Conservation (phyloP, 2,329 filamentous ascomycete genomes). For the Penicillium janthinellum region DNA sequence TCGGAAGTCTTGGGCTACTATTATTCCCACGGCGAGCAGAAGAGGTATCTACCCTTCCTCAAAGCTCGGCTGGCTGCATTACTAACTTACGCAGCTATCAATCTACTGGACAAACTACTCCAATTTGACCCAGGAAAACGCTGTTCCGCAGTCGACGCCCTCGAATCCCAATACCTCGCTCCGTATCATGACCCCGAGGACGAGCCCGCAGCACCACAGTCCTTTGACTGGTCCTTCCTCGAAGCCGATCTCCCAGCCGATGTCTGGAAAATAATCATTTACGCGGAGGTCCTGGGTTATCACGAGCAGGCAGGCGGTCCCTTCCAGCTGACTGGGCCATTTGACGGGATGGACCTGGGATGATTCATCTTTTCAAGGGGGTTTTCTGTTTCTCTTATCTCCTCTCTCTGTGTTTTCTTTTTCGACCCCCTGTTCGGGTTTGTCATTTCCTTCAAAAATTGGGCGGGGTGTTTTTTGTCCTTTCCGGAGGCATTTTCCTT, state of each 20-base stretch:
- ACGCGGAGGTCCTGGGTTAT: constrained; percentile 31
- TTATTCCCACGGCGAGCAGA: constrained; percentile 92
- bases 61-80: background rate
- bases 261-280: constrained; percentile 99
- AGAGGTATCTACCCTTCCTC: constrained; percentile 60
- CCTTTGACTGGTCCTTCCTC: constrained; percentile 99
- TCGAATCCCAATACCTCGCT: constrained; percentile 87
- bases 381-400: background rate
- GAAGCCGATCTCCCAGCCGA: constrained; percentile 94
- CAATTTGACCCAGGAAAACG: constrained; percentile 95
- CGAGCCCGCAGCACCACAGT: constrained; percentile 90
- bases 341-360: constrained; percentile 14
- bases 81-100: constrained; percentile 64
- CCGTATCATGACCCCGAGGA: constrained; percentile 97
- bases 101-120: constrained; percentile 91
- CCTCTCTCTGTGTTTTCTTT: background rate
- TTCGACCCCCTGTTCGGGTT: background rate
- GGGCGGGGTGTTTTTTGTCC: background rate
- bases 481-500: background rate
- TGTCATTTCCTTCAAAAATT: background rate
- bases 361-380: background rate
- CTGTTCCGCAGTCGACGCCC: constrained; percentile 79
- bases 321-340: background rate
- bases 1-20: constrained; percentile 78
- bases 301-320: constrained; percentile 13